Percentiles rank a stretch among this genome's conserved stretches.
phyloP scores from a whole-genome alignment of 2,329 filamentous ascomycete species.

The Curvularia sp. region DNA sequence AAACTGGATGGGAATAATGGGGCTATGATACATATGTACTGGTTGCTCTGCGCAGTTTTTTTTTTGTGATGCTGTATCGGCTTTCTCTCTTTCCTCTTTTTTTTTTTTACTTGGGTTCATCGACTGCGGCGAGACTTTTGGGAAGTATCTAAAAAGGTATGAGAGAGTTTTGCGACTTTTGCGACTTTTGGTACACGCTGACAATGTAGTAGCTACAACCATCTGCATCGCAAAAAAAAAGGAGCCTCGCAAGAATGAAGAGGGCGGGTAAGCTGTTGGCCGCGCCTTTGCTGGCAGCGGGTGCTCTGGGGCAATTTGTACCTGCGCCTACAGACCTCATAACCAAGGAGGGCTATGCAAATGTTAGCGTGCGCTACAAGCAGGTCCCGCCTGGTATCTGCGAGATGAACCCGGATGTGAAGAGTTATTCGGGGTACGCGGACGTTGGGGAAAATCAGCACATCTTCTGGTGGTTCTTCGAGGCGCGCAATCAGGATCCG shows the following conservation, averaged over 20 bases:
- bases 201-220: background rate
- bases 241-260: constrained; percentile 20
- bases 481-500: constrained; percentile 60
- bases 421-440: constrained; percentile 64
- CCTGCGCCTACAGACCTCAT: constrained; percentile 55
- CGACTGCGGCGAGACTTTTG: background rate
- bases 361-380: constrained; percentile 65
- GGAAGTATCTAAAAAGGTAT: background rate
- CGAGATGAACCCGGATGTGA: constrained; percentile 63
- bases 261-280: constrained; percentile 17
- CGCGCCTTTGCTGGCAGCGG: constrained; percentile 30
- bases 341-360: constrained; percentile 54
- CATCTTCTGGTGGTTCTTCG: constrained; percentile 66
- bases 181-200: background rate
- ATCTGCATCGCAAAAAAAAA: background rate
- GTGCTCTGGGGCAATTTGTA: constrained; percentile 53
- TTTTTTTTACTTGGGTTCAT: background rate
- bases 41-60: background rate
- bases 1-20: background rate
- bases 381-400: constrained; percentile 62
- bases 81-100: background rate
- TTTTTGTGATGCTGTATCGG: background rate
- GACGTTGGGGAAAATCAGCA: constrained; percentile 61
- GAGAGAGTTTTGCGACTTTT: background rate
- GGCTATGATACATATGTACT: background rate